Evolutionary conservation across 352 stramenopile genomes (phyloP).

Genomic region (Globisporangium nunn): DNA sequence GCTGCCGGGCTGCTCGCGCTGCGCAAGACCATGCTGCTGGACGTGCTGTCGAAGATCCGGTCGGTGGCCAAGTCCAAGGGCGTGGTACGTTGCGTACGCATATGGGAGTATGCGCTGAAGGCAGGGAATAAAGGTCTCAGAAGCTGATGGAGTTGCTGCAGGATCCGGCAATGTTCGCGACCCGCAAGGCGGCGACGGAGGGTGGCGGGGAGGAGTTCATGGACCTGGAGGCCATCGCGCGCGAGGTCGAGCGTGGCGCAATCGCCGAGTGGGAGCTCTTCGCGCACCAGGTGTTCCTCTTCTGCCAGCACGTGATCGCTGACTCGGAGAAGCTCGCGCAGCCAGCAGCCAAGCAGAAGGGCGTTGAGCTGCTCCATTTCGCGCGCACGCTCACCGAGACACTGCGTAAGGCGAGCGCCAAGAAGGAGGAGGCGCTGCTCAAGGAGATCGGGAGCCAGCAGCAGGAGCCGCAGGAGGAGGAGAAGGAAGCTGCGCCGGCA

Average conservation of each 20-base stretch:
- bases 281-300: constrained; percentile 60
- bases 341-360: constrained; percentile 58
- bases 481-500: not conserved
- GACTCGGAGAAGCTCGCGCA: constrained; percentile 42
- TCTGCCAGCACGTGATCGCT: constrained; percentile 67
- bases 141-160: not conserved
- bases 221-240: constrained; percentile 48
- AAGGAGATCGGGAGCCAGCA: constrained; percentile 22
- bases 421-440: constrained; percentile 55
- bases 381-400: constrained; percentile 66
- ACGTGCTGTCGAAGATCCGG: constrained; percentile 76
- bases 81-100: constrained; percentile 19
- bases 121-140: no score
- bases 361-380: constrained; percentile 70
- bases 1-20: constrained; percentile 26
- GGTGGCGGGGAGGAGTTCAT: constrained; percentile 16
- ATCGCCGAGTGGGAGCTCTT: constrained; percentile 66
- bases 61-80: constrained; percentile 70
- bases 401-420: constrained; percentile 54
- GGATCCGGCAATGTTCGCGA: constrained; percentile 50
- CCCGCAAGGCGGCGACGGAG: constrained; percentile 1
- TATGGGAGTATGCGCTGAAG: not conserved
- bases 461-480: constrained; percentile 7
- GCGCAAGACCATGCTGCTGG: constrained; percentile 65
- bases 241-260: constrained; percentile 22